These are phyloP conservation scores for Cornus kousa DNA, from an alignment of 148 eudicot species.

Conservation along the genomic window DNA sequence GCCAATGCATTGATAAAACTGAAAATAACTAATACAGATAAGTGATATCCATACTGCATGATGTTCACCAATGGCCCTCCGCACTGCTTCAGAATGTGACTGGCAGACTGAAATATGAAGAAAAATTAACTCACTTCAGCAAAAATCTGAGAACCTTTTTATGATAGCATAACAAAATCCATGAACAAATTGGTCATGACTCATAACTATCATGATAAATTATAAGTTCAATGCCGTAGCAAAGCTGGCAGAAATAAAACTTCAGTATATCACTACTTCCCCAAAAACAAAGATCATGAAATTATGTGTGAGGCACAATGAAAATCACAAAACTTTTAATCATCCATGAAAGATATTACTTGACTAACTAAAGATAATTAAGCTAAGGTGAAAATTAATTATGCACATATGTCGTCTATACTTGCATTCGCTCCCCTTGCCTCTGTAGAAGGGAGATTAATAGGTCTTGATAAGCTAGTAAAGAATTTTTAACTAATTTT, in stretches of 20 bases:
- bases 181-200: too few relatives aligned
- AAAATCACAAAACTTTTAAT: neutral
- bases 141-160: conserved; percentile 8
- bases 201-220: neutral
- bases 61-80: conserved; percentile 53
- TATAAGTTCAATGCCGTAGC: neutral
- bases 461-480: too few relatives aligned
- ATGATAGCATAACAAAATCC: too few relatives aligned
- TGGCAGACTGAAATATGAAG: conserved; percentile 51
- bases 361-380: neutral
- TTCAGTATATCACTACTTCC: neutral
- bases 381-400: neutral
- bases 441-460: too few relatives aligned
- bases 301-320: neutral
- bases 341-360: neutral
- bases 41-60: conserved; percentile 46
- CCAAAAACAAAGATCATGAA: neutral
- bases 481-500: too few relatives aligned
- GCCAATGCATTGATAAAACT: neutral
- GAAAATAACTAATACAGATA: neutral
- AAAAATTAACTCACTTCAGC: conserved; percentile 5
- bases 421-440: too few relatives aligned
- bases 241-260: neutral
- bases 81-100: conserved; percentile 55
- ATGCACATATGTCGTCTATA: too few relatives aligned